Percentiles rank a stretch among this genome's conserved stretches.
Evolutionary conservation across 2,329 filamentous ascomycete species (phyloP).

Genomic region (Pseudogymnoascus sp.): DNA sequence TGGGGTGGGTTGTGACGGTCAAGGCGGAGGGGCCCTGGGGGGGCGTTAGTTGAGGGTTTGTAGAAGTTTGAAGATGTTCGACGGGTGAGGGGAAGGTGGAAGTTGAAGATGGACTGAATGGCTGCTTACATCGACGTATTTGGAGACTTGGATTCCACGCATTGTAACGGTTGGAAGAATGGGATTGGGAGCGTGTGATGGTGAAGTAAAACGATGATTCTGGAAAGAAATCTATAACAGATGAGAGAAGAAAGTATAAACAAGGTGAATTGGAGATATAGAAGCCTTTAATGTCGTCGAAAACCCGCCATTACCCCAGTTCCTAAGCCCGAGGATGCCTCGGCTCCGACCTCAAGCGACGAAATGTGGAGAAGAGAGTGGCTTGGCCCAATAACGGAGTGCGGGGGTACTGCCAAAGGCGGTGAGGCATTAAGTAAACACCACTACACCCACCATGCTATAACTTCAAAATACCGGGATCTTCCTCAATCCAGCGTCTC

Average conservation of each 20-base stretch:
- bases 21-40: slow-evolving; percentile 70
- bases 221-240: not conserved
- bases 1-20: slow-evolving; percentile 64
- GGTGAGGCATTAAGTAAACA: not conserved
- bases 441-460: no score
- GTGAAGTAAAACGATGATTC: not conserved
- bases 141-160: slow-evolving; percentile 65
- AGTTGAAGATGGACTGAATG: not conserved
- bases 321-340: not conserved
- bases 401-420: not conserved
- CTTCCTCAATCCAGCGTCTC: no score
- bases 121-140: slow-evolving; percentile 62
- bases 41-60: not conserved
- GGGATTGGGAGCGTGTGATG: not conserved
- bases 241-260: not conserved
- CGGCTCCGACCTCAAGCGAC: not conserved
- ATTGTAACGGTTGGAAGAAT: slow-evolving; percentile 36
- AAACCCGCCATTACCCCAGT: not conserved
- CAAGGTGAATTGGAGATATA: not conserved
- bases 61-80: not conserved
- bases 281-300: not conserved
- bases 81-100: no score
- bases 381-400: not conserved
- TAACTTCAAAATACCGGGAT: no score
- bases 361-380: not conserved